Conservation (phyloP, 179 eudicot genomes). For the Actinidia polygama region DNA sequence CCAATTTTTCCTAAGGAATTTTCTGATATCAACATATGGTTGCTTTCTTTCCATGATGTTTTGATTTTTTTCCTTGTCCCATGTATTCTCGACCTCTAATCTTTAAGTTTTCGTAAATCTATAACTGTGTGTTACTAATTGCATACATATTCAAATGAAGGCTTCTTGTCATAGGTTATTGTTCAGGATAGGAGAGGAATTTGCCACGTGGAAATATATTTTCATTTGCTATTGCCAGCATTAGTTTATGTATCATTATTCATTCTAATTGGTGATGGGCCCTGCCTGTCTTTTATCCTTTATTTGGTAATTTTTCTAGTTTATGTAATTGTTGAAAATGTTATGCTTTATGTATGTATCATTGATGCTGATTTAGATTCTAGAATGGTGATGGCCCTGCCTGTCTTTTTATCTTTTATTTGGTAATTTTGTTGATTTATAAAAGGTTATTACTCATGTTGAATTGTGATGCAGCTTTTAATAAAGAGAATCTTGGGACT, state of each 20-base stretch:
- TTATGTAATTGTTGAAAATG: too few species aligned
- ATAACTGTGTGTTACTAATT: constrained; percentile 36
- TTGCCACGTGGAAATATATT: constrained; percentile 80
- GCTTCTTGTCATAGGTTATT: constrained; percentile 74
- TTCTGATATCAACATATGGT: constrained; percentile 56
- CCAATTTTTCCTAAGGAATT: constrained; percentile 73
- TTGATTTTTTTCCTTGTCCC: neutral
- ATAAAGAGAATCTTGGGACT: too few species aligned
- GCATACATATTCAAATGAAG: constrained; percentile 51
- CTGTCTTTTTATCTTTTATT: too few species aligned
- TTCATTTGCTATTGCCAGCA: constrained; percentile 89
- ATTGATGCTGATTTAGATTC: too few species aligned
- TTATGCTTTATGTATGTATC: too few species aligned
- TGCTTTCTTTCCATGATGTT: neutral
- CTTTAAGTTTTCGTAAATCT: neutral
- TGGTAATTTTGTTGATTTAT: too few species aligned
- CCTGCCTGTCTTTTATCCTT: constrained; percentile 25
- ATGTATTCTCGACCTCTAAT: neutral
- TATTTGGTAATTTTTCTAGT: too few species aligned
- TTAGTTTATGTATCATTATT: constrained; percentile 63
- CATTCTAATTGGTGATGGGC: constrained; percentile 76
- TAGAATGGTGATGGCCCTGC: too few species aligned
- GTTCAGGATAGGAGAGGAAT: constrained; percentile 69
- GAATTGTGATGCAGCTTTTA: too few species aligned
- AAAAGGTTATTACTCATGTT: too few species aligned